These are phyloP conservation scores for Trichoderma endophyticum DNA, from an alignment of 2,329 filamentous ascomycete genomes.

Conservation along the genomic window DNA sequence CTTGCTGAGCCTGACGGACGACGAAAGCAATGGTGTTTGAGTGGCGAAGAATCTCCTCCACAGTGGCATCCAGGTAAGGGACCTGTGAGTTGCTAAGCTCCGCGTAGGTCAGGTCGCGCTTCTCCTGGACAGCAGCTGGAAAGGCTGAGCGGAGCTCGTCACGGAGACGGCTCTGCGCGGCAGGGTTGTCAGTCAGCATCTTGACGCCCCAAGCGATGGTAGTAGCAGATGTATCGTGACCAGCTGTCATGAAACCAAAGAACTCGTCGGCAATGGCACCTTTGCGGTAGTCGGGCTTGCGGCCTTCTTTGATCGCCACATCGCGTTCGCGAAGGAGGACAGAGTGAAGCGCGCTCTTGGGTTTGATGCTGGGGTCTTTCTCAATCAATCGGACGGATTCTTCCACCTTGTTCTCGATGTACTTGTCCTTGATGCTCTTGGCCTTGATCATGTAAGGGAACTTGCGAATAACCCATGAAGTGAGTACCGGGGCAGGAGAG, in stretches of 20 bases:
- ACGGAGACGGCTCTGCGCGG: constrained; percentile 27
- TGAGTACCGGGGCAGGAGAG: constrained; percentile 5
- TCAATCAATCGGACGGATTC: constrained; percentile 3
- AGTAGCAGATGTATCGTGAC: constrained; percentile 30
- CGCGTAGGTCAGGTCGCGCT: constrained; percentile 28
- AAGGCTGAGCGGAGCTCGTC: constrained; percentile 25
- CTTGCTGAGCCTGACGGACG: constrained; percentile 30
- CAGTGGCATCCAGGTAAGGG: constrained; percentile 37
- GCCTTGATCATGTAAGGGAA: constrained; percentile 10
- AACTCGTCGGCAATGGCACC: constrained; percentile 22
- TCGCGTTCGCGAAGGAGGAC: constrained; percentile 6
- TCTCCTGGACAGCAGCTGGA: constrained; percentile 21
- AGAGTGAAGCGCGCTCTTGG: constrained; percentile 6
- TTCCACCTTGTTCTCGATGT: background rate
- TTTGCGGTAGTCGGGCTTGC: constrained; percentile 1
- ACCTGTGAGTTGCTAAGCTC: constrained; percentile 31
- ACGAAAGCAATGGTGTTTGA: constrained; percentile 21
- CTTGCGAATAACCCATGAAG: constrained; percentile 6
- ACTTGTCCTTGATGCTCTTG: constrained; percentile 7
- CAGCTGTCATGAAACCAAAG: constrained; percentile 29
- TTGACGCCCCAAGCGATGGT: constrained; percentile 31
- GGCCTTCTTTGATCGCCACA: constrained; percentile 3
- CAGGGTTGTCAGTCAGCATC: constrained; percentile 25
- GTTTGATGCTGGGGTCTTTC: background rate
- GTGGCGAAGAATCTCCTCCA: constrained; percentile 36